These are phyloP conservation scores for Penicillium parvum DNA, from an alignment of 495 filamentous ascomycete species.

Conservation along the genomic window DNA sequence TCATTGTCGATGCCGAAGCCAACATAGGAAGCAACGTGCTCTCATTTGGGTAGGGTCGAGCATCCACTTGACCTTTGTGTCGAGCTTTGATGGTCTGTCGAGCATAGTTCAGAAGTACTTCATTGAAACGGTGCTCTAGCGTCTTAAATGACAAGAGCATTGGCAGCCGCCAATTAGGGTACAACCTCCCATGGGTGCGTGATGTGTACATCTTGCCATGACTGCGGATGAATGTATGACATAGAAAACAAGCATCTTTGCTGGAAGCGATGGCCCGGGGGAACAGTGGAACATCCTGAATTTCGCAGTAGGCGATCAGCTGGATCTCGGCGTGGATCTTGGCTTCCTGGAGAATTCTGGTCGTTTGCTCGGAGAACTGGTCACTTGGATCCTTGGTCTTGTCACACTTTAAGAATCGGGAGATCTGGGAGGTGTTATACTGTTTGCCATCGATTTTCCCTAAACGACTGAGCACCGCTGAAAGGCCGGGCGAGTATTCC, in stretches of 20 bases:
- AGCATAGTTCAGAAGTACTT: slow-evolving; percentile 4
- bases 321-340: slow-evolving; percentile 10
- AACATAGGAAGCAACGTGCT: slow-evolving; percentile 4
- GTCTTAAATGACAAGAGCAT: slow-evolving; percentile 4
- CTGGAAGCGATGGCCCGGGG: slow-evolving; percentile 13
- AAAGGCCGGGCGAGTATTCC: background rate
- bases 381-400: background rate
- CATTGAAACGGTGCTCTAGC: slow-evolving; percentile 5
- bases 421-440: slow-evolving; percentile 3
- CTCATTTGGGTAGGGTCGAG: slow-evolving; percentile 1
- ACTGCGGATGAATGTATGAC: slow-evolving; percentile 11
- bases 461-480: background rate
- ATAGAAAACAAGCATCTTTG: slow-evolving; percentile 20
- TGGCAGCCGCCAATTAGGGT: background rate
- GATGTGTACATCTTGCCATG: background rate
- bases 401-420: background rate
- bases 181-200: background rate
- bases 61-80: slow-evolving; percentile 2
- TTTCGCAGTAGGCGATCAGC: slow-evolving; percentile 16
- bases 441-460: slow-evolving; percentile 9
- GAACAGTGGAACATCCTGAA: background rate
- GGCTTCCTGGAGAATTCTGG: background rate
- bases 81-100: slow-evolving; percentile 2
- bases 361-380: slow-evolving; percentile 3
- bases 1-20: slow-evolving; percentile 4